phyloP scores from a whole-genome alignment of 1,284 basidiomycete species.

The Peniophora sp. region DNA sequence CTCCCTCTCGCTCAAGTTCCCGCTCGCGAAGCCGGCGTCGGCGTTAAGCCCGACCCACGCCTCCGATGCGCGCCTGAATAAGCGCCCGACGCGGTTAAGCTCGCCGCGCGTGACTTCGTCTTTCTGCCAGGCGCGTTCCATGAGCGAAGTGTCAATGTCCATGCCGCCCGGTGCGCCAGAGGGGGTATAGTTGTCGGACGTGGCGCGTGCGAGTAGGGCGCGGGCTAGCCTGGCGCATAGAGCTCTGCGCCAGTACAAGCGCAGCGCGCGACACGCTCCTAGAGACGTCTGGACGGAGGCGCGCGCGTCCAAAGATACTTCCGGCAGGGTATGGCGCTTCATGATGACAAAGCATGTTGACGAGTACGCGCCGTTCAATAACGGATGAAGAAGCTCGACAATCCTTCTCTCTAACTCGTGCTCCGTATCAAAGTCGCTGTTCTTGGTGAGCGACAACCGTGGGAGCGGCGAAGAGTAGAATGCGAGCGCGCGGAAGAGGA shows the following conservation, averaged over 20 bases:
- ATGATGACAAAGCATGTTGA: constrained; percentile 55
- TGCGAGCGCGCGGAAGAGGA: constrained; percentile 62
- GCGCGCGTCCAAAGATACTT: constrained; percentile 10
- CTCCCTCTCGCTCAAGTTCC: constrained; percentile 29
- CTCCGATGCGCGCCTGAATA: constrained; percentile 42
- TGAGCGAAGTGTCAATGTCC: constrained; percentile 43
- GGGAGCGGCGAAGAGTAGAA: constrained; percentile 58
- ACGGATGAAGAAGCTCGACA: constrained; percentile 41
- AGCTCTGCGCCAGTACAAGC: constrained; percentile 52
- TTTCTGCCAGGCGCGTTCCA: constrained; percentile 65
- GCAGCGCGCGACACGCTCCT: constrained; percentile 62
- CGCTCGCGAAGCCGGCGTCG: constrained; percentile 14
- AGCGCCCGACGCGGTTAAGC: constrained; percentile 45
- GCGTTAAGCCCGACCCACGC: constrained; percentile 40
- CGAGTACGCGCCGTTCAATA: constrained; percentile 59
- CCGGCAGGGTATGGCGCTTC: constrained; percentile 38
- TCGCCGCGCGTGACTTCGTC: constrained; percentile 57
- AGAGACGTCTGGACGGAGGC: constrained; percentile 39
- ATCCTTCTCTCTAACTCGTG: constrained; percentile 46
- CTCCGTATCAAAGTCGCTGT: constrained; percentile 18
- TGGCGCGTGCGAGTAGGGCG: constrained; percentile 44
- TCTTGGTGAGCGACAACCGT: constrained; percentile 43
- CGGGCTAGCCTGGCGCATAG: constrained; percentile 55
- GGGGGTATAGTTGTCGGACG: constrained; percentile 44
- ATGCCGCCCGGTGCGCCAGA: constrained; percentile 47